phyloP scores from a whole-genome alignment of 2,329 filamentous ascomycete species.

The Clonostachys chloroleuca region DNA sequence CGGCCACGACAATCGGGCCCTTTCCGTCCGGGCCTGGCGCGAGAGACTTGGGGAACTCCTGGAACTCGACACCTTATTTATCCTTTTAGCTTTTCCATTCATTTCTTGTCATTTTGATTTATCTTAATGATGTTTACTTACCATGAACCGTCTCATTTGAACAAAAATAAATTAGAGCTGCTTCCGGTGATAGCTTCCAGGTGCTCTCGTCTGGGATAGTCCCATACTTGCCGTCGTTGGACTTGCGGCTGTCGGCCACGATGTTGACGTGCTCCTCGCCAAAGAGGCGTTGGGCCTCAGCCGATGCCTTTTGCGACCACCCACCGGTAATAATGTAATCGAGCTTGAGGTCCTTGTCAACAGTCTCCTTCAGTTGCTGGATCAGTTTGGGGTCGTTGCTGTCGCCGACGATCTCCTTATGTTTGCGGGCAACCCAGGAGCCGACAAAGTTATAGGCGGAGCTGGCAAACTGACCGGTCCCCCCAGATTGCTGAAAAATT shows the following conservation, averaged over 20 bases:
- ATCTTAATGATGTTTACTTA: no score
- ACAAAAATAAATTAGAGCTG: conserved; percentile 82
- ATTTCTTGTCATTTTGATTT: no score
- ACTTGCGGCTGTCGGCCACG: conserved; percentile 61
- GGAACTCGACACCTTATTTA: conserved; percentile 70
- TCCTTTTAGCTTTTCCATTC: no score
- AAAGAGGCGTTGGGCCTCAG: conserved; percentile 75
- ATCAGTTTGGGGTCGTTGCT: conserved; percentile 46
- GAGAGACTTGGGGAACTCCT: conserved; percentile 62
- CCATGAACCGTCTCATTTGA: conserved; percentile 78
- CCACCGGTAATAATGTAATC: conserved; percentile 90
- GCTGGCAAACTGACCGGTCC: conserved; percentile 80
- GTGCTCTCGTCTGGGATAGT: conserved; percentile 71
- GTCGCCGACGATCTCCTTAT: conserved; percentile 52
- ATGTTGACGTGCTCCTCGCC: conserved; percentile 79
- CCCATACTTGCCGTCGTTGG: conserved; percentile 79
- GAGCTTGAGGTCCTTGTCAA: conserved; percentile 68
- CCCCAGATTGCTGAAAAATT: conserved; percentile 78
- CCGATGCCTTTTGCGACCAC: conserved; percentile 83
- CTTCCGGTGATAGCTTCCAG: conserved; percentile 68
- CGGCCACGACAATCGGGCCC: conserved; percentile 75
- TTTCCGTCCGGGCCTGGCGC: conserved; percentile 53
- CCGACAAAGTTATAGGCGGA: conserved; percentile 80
- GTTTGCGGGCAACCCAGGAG: conserved; percentile 72
- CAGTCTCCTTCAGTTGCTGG: conserved; percentile 55